A percentile compares a stretch with the other conserved stretches of the same genome.
Evolutionary conservation across 257 asterid species (phyloP).

Genomic region (Solanum stenotomum): DNA sequence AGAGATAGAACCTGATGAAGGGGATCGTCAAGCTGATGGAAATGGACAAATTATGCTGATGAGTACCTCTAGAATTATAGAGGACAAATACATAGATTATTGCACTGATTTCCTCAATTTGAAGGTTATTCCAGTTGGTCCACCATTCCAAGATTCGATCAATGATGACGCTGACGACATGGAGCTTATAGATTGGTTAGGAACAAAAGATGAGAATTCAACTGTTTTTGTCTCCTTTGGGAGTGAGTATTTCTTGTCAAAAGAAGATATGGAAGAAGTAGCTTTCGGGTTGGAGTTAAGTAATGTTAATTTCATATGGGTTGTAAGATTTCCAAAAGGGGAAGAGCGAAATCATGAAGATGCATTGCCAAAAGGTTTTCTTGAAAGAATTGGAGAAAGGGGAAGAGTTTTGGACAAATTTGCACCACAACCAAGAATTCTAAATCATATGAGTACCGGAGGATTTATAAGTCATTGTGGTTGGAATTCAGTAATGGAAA

Average conservation of each 20-base stretch:
- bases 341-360: no score
- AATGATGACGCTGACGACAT: neutral
- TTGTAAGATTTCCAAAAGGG: no score
- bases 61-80: slow-evolving; percentile 27
- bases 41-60: neutral
- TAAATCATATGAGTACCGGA: no score
- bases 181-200: slow-evolving; percentile 40
- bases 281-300: no score
- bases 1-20: slow-evolving; percentile 14
- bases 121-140: slow-evolving; percentile 36
- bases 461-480: no score
- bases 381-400: slow-evolving; percentile 19
- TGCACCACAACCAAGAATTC: no score
- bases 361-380: slow-evolving; percentile 25
- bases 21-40: neutral
- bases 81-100: slow-evolving; percentile 39
- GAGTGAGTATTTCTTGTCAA: slow-evolving; percentile 35
- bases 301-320: no score
- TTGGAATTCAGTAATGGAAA: no score
- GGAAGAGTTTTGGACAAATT: no score
- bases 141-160: slow-evolving; percentile 18
- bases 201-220: slow-evolving; percentile 15
- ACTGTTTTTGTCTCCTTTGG: slow-evolving; percentile 45
- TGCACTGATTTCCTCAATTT: slow-evolving; percentile 3
- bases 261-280: no score